phyloP scores from a whole-genome alignment of 164 flowering plant species.

The Sextonia rubra region DNA sequence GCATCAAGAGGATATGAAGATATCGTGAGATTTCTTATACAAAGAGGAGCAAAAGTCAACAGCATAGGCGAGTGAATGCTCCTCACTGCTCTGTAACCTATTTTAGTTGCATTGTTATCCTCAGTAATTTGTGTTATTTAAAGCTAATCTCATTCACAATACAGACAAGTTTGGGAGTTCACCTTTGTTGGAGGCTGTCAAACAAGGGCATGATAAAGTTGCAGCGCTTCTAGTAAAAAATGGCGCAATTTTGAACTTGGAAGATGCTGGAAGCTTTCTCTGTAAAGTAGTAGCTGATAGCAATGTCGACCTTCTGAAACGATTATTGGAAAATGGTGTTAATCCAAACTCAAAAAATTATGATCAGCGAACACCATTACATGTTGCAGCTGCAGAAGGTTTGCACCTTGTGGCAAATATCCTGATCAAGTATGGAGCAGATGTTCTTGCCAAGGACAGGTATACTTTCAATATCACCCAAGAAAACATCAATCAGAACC shows the following conservation, averaged over 20 bases:
- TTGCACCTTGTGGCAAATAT: constrained; percentile 32
- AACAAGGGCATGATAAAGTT: constrained; percentile 49
- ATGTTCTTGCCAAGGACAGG: constrained; percentile 53
- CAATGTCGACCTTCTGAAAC: constrained; percentile 36
- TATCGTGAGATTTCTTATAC: constrained; percentile 48
- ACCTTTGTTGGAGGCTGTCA: constrained; percentile 63
- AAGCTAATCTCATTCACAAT: neutral
- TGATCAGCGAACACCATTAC: constrained; percentile 58
- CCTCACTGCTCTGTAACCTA: too few relatives aligned
- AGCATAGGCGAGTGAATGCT: constrained; percentile 33
- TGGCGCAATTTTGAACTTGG: constrained; percentile 40
- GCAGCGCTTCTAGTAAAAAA: constrained; percentile 35
- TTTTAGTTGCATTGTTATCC: neutral
- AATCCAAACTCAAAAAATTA: constrained; percentile 55
- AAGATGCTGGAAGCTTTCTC: constrained; percentile 48
- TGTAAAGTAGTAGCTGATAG: constrained; percentile 39
- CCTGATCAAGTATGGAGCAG: constrained; percentile 49
- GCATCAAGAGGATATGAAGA: constrained; percentile 73
- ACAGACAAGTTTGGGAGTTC: constrained; percentile 53
- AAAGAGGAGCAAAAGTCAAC: constrained; percentile 45
- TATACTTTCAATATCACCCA: constrained; percentile 15
- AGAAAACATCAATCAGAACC: too few relatives aligned
- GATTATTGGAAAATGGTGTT: constrained; percentile 42
- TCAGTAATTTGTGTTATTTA: neutral
- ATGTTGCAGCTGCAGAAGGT: constrained; percentile 59